Conservation (phyloP, 1,284 basidiomycete species). For the Clitocybe nebularis region DNA sequence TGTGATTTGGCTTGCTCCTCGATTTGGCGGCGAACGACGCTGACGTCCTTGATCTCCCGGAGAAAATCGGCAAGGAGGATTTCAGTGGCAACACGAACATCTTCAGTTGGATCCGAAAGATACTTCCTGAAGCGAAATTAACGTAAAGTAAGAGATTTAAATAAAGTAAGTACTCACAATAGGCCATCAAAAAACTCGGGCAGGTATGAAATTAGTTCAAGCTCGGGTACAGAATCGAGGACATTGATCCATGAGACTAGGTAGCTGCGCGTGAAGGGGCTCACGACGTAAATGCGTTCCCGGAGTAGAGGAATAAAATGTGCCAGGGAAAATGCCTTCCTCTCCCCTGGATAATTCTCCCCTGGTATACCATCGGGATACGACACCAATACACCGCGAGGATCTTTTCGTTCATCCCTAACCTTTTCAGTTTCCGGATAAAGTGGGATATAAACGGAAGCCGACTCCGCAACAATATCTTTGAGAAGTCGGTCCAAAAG, state of each 20-base stretch:
- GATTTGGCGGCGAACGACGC: constrained; percentile 60
- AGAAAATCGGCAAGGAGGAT: constrained; percentile 91
- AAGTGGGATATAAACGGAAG: constrained; percentile 91
- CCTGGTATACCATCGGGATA: constrained; percentile 54
- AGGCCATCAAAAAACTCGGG: constrained; percentile 95
- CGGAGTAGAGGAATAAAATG: constrained; percentile 93
- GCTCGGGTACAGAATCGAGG: constrained; percentile 93
- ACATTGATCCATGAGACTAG: constrained; percentile 96
- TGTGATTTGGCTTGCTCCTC: constrained; percentile 51
- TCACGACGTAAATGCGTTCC: constrained; percentile 93
- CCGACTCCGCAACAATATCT: constrained; percentile 96
- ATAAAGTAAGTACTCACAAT: constrained; percentile 55
- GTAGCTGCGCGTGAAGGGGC: constrained; percentile 94
- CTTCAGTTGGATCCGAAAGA: constrained; percentile 91
- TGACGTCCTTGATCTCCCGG: constrained; percentile 87
- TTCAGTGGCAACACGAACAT: constrained; percentile 91
- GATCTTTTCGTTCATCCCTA: constrained; percentile 48
- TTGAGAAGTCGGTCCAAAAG: constrained; percentile 96
- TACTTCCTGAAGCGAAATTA: constrained; percentile 65
- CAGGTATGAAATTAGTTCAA: constrained; percentile 92
- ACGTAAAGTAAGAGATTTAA: constrained; percentile 9
- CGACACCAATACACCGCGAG: constrained; percentile 59
- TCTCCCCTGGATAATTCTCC: constrained; percentile 41
- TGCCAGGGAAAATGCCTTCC: constrained; percentile 88
- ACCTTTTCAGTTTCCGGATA: constrained; percentile 77